Evolutionary conservation across 1,284 basidiomycete species (phyloP).

Genomic region (Trametes polyzona): DNA sequence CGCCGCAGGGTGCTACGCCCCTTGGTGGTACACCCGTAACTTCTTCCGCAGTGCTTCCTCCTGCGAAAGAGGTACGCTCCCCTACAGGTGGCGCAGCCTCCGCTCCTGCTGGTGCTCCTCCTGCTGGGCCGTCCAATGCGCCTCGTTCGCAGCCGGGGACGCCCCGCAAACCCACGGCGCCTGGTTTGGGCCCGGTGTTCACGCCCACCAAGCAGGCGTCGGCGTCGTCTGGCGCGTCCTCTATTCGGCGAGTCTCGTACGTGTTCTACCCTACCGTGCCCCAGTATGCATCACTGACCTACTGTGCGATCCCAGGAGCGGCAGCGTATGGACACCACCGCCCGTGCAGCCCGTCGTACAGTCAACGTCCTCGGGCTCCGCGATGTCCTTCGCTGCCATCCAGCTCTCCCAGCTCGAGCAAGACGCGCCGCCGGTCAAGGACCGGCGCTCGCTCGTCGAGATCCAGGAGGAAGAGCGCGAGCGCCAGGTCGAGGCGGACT

Average conservation of each 20-base stretch:
- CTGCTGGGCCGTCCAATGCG: background rate
- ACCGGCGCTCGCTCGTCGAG: conserved; percentile 70
- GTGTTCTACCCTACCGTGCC: conserved; percentile 30
- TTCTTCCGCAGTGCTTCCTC: background rate
- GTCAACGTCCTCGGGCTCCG: conserved; percentile 39
- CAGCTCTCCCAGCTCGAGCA: conserved; percentile 77
- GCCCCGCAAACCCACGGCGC: conserved; percentile 28
- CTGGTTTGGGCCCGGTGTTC: conserved; percentile 61
- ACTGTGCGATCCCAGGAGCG: conserved; percentile 36
- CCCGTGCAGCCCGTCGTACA: conserved; percentile 50
- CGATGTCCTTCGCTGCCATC: conserved; percentile 80
- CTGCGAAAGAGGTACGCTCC: conserved; percentile 2
- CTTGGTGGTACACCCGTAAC: conserved; percentile 6
- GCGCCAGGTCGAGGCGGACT: conserved; percentile 71
- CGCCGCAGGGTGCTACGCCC: conserved; percentile 10
- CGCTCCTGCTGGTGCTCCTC: background rate
- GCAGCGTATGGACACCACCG: conserved; percentile 59
- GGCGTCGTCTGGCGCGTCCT: conserved; percentile 34
- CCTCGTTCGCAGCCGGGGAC: conserved; percentile 17
- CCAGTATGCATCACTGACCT: background rate
- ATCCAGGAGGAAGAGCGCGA: conserved; percentile 85
- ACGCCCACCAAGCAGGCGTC: conserved; percentile 53
- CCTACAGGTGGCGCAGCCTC: background rate
- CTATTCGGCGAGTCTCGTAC: conserved; percentile 52
- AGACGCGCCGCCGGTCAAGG: conserved; percentile 44